Conservation (phyloP, 2,329 filamentous ascomycete genomes). For the Calonectria multiphialidica region DNA sequence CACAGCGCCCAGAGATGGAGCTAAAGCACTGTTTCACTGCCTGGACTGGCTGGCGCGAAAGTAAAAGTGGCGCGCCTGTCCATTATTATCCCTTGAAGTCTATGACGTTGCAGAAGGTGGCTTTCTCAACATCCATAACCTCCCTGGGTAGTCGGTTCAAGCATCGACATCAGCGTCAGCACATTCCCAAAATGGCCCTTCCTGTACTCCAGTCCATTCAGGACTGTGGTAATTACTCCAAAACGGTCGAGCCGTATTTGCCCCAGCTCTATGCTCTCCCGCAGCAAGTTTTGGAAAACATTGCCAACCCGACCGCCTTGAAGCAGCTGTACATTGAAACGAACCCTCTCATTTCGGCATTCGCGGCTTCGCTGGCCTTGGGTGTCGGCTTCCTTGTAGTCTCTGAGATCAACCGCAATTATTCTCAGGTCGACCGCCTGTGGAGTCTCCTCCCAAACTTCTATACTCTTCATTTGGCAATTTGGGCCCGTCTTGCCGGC, state of each 20-base stretch:
- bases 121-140: neutral
- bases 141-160: neutral
- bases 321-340: constrained; percentile 82
- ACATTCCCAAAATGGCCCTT: constrained; percentile 69
- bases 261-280: constrained; percentile 79
- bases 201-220: constrained; percentile 77
- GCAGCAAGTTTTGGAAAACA: constrained; percentile 69
- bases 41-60: neutral
- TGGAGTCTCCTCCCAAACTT: constrained; percentile 93
- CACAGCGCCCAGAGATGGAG: constrained; percentile 16
- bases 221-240: constrained; percentile 82
- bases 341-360: constrained; percentile 84
- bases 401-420: constrained; percentile 91
- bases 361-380: constrained; percentile 79
- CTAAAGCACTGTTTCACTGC: neutral
- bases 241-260: constrained; percentile 81
- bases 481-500: constrained; percentile 84
- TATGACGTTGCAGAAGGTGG: constrained; percentile 15
- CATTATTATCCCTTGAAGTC: neutral
- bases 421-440: constrained; percentile 93
- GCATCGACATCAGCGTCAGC: constrained; percentile 29
- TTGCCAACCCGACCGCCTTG: constrained; percentile 71
- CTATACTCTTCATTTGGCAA: constrained; percentile 85
- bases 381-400: constrained; percentile 78
- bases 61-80: constrained; percentile 18